Percentiles rank a stretch among this genome's conserved stretches.
phyloP scores from a whole-genome alignment of 805 yeast genomes.

The Yarrowia yakushimensis region DNA sequence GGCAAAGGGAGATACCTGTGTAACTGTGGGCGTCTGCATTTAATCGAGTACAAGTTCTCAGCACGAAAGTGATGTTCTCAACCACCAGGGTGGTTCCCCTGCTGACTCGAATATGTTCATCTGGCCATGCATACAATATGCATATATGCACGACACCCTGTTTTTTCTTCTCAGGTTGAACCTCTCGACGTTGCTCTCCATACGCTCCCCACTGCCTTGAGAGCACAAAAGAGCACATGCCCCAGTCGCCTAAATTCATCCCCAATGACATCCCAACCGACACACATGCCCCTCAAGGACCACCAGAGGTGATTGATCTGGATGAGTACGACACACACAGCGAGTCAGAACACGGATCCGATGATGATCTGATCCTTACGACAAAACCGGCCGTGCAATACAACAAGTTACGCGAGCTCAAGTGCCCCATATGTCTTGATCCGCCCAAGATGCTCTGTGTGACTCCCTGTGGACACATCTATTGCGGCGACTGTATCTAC shows the following conservation, averaged over 20 bases:
- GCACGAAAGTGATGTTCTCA: too few species aligned
- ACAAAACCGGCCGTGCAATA: background rate
- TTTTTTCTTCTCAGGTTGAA: background rate
- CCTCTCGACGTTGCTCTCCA: background rate
- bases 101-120: background rate
- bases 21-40: too few species aligned
- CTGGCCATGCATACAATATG: background rate
- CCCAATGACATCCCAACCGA: background rate
- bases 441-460: background rate
- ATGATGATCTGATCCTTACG: background rate
- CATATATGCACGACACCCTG: background rate
- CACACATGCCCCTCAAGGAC: background rate
- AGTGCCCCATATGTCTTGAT: background rate
- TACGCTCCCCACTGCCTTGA: background rate
- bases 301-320: background rate
- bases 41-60: too few species aligned
- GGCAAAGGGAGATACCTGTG: too few species aligned
- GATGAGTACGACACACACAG: background rate
- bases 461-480: slow-evolving; percentile 7
- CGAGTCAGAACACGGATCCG: background rate
- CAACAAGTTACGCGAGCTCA: background rate
- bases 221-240: background rate
- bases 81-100: too few species aligned
- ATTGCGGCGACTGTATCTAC: background rate
- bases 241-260: background rate